These are phyloP conservation scores for Suillus lakei DNA, from an alignment of 768 basidiomycete genomes.

Conservation along the genomic window DNA sequence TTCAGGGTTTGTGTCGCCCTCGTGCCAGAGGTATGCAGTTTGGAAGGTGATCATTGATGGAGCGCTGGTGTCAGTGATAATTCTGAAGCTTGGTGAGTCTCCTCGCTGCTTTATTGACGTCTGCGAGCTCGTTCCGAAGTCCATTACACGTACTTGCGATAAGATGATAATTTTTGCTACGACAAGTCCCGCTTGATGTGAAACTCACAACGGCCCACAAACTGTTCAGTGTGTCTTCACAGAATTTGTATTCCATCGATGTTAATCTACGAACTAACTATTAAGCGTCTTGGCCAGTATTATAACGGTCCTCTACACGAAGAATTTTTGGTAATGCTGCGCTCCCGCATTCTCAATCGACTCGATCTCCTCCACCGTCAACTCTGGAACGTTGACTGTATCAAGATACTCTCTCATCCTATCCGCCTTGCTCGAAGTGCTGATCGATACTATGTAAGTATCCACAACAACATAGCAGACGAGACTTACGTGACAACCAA, in stretches of 20 bases:
- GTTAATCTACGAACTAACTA: not conserved
- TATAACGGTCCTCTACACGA: not conserved
- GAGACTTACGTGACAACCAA: slow-evolving; percentile 3
- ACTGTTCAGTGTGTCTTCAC: not conserved
- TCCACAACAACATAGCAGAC: not conserved
- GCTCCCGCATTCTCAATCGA: slow-evolving; percentile 24
- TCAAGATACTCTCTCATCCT: slow-evolving; percentile 28
- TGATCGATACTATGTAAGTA: slow-evolving; percentile 8
- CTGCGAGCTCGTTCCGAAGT: too few species aligned
- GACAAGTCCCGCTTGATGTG: too few species aligned
- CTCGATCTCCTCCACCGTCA: slow-evolving; percentile 28
- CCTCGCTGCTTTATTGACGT: too few species aligned
- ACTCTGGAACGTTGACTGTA: slow-evolving; percentile 22
- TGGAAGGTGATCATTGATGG: too few species aligned
- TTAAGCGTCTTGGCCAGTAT: not conserved
- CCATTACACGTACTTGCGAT: too few species aligned
- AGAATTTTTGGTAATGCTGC: slow-evolving; percentile 19
- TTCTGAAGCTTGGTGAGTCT: too few species aligned
- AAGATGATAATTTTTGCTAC: too few species aligned
- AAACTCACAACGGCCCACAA: not conserved
- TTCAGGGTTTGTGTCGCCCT: not conserved
- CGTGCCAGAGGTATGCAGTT: too few species aligned
- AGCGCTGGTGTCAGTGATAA: too few species aligned
- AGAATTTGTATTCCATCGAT: not conserved
- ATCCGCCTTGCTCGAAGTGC: slow-evolving; percentile 27